Evolutionary conservation across 345 rosid species (phyloP), one percentile per base, ranked within the genome.

Genomic region (Eutrema yunnanense): DNA sequence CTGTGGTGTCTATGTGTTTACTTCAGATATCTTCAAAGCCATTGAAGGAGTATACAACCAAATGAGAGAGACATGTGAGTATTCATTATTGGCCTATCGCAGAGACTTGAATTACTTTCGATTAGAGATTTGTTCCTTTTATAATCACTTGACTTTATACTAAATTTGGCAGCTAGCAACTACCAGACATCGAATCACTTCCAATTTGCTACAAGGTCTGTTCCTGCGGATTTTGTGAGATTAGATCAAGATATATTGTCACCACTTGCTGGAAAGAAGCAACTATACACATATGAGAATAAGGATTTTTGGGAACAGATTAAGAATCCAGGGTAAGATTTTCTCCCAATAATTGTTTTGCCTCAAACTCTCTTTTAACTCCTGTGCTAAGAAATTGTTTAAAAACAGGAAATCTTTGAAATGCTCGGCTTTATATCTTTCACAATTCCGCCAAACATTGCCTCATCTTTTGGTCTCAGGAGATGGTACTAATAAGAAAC

Each of bases 221-320:
- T 73, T 66, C 84, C 97, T 30, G 32, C 82, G 12, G 89, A 88
- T 76, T 89, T 86, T 84, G 86, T 92, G 68, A 84, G 97, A 73
- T 77, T 92, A 81, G 97, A 92, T 83, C 97, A 92, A 74, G 97
- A 89, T 80, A 92, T 92, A 56, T 68, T 92, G 65, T 87, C 96
- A 37, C 97, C 97, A 60, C 92, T 92, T 47, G 87, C 97, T 38
- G 97, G 97, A 63, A 92, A 92, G 79, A 92, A 85, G 77, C 86
- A 84, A 75, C 79, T 89, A 47, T 92, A 78, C 75, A 87, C 96
- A 14, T 87, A 86, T 51, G 92, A 86, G 80, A 87, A 85, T 46
- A 84, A 66, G 78, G 88, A 88, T 61, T 92, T 89, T 73, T 92
- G 96, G 96, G 96, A 92, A 79, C 96, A 92, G 84, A 92, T 92